A percentile compares a stretch with the other conserved stretches of the same genome.
Conservation (phyloP, 23 red algal species). For the Pyropia haitanensis region DNA sequence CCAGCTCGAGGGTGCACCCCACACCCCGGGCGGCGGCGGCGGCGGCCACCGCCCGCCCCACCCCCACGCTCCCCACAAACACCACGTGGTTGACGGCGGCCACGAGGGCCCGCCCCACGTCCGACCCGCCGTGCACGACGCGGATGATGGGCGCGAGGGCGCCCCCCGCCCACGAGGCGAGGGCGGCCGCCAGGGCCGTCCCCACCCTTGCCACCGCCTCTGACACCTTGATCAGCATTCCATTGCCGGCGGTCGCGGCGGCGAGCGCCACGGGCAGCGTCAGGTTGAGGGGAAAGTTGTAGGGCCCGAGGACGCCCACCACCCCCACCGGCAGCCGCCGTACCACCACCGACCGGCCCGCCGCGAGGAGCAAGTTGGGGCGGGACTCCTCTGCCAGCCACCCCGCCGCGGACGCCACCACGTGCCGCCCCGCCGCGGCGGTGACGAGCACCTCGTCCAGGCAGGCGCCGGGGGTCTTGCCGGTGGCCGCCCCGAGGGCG, state of each 20-base stretch:
- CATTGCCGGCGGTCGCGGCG: constrained; percentile 77
- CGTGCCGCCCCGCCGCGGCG: no score
- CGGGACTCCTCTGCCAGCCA: not conserved
- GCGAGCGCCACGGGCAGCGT: constrained; percentile 22
- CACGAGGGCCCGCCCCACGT: constrained; percentile 12
- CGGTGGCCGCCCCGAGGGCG: no score
- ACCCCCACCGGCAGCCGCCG: constrained; percentile 30
- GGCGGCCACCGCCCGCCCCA: constrained; percentile 39
- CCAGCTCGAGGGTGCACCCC: constrained; percentile 73
- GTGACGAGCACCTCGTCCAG: no score
- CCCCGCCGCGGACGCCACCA: not conserved
- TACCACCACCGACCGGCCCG: not conserved
- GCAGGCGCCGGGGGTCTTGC: no score
- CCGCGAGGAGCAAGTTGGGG: not conserved
- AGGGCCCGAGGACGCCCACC: constrained; percentile 52
- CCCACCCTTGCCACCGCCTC: constrained; percentile 51
- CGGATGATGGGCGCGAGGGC: constrained; percentile 27
- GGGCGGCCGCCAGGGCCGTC: constrained; percentile 6
- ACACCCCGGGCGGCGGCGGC: constrained; percentile 66
- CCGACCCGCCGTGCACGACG: constrained; percentile 52
- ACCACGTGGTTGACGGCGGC: constrained; percentile 36
- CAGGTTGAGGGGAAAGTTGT: constrained; percentile 65
- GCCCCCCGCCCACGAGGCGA: constrained; percentile 16
- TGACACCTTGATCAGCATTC: constrained; percentile 60
- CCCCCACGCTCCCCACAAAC: constrained; percentile 47